Evolutionary conservation across 345 rosid genomes (phyloP).

Genomic region (Diplotaxis tenuifolia): DNA sequence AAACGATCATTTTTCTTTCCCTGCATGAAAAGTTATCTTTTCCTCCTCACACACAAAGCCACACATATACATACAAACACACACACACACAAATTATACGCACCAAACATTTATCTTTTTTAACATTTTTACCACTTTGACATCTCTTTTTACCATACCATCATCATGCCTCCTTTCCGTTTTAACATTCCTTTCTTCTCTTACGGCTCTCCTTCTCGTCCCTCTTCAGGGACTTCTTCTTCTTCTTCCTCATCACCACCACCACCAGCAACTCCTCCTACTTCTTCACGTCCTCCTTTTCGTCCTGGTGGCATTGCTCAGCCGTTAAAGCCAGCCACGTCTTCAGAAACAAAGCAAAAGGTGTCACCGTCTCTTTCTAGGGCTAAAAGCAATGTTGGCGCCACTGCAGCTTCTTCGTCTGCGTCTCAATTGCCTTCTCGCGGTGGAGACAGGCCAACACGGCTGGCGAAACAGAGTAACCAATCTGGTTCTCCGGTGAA

Average conservation of each 20-base stretch:
- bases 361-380: constrained; percentile 17
- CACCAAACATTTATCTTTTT: background rate
- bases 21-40: constrained; percentile 33
- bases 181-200: constrained; percentile 37
- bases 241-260: too few relatives aligned
- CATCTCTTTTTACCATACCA: background rate
- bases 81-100: background rate
- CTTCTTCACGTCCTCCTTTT: constrained; percentile 37
- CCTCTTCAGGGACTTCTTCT: constrained; percentile 33
- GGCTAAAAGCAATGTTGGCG: background rate
- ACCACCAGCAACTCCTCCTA: constrained; percentile 22
- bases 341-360: constrained; percentile 20
- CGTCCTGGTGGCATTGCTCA: constrained; percentile 38
- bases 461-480: constrained; percentile 13
- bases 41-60: constrained; percentile 16
- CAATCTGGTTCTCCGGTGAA: constrained; percentile 34
- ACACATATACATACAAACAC: constrained; percentile 18
- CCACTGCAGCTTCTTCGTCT: background rate
- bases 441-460: constrained; percentile 10
- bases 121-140: background rate
- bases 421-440: background rate
- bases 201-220: constrained; percentile 31
- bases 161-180: constrained; percentile 34
- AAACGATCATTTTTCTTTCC: constrained; percentile 30
- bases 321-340: constrained; percentile 21